Base-by-base conservation (phyloP, 192 early-diverging fungal genomes). In the Coemansia sp. region DNA sequence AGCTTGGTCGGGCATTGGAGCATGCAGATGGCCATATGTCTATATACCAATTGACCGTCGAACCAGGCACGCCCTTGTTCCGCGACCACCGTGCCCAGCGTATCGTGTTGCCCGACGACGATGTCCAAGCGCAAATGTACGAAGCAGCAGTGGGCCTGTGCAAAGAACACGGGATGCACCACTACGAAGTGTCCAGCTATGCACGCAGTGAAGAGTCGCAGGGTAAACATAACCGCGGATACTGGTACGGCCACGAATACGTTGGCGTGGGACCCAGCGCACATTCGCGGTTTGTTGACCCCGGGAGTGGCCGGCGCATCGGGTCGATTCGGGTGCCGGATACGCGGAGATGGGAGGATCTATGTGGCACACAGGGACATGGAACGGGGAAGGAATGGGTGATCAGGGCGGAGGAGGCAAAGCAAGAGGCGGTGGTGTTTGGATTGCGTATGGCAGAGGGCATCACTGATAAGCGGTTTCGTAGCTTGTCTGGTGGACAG, bases 211-310 rank as follows among this genome's bases (percentile, higher is more conserved):
- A 34, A 2, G 49, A 5, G 3, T 28, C 61, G 11, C 55, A 78
- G 45, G 61, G 71, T 43, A 17, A 26, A 20, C 81, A 83, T 51
- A 83, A 83, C 53, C 52, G 18, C 27, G 62, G 62, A 0, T 81
- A 80, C 46, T 83, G 81, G 81, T 59, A 59, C 19, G 78, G 79
- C 32, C 53, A 57, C 20, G 67, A 81, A 39, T 81, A 77, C 55
- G 38, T 83, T 7, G 81, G 81, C 9, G 60, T 83, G 27, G 81
- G 81, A 0, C 81, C 81, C 8, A 80, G 81, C 30, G 81, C 81
- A 3, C 81, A 83, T 20, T 80, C 79, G 15, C 67, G 78, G 9
- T 58, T 69, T 41, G 46, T 54, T n/a, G 64, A 72, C 22, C 64
- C 64, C 1, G 27, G 0, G 17, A 64, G 44, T 26, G 49, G 60